A percentile compares a stretch with the other conserved stretches of the same genome.
Evolutionary conservation across 768 basidiomycete species (phyloP).

Genomic region (Xerocomellus amylosporus): DNA sequence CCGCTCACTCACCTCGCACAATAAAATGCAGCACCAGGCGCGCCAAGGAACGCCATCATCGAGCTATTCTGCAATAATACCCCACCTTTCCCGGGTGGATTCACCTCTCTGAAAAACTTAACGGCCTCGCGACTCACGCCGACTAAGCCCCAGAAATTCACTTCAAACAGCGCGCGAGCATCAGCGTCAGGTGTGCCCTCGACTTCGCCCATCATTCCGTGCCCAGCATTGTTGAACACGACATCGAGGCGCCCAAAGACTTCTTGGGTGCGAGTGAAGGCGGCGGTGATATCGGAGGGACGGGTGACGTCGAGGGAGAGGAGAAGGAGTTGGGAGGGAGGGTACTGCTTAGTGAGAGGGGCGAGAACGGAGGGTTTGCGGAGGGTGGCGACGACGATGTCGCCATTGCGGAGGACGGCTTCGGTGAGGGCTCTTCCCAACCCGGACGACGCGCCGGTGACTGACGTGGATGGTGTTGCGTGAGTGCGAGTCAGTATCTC

Average conservation of each 20-base stretch:
- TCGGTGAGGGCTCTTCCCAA: conserved; percentile 36
- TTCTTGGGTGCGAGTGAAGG: conserved; percentile 32
- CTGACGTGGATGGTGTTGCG: background rate
- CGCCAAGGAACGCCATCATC: background rate
- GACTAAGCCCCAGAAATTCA: conserved; percentile 21
- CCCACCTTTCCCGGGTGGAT: conserved; percentile 15
- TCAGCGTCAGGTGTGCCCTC: conserved; percentile 33
- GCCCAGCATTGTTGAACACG: conserved; percentile 44
- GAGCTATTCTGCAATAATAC: conserved; percentile 16
- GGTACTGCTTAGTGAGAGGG: conserved; percentile 25
- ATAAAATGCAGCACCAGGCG: conserved; percentile 12
- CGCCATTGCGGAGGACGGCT: conserved; percentile 33
- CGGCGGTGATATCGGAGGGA: conserved; percentile 29
- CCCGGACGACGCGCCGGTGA: conserved; percentile 37
- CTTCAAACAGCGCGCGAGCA: conserved; percentile 36
- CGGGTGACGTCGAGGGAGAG: conserved; percentile 40
- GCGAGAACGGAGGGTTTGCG: conserved; percentile 35
- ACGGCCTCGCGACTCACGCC: conserved; percentile 26
- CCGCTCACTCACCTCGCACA: conserved; percentile 4
- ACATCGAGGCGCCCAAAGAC: conserved; percentile 42
- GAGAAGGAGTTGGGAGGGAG: conserved; percentile 31
- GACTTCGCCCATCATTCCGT: conserved; percentile 29
- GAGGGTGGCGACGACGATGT: conserved; percentile 41
- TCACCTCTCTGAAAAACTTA: conserved; percentile 34
- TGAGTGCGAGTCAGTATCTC: background rate